Evolutionary conservation across 106 monocot genomes (phyloP).

Genomic region (Dioscorea alata): DNA sequence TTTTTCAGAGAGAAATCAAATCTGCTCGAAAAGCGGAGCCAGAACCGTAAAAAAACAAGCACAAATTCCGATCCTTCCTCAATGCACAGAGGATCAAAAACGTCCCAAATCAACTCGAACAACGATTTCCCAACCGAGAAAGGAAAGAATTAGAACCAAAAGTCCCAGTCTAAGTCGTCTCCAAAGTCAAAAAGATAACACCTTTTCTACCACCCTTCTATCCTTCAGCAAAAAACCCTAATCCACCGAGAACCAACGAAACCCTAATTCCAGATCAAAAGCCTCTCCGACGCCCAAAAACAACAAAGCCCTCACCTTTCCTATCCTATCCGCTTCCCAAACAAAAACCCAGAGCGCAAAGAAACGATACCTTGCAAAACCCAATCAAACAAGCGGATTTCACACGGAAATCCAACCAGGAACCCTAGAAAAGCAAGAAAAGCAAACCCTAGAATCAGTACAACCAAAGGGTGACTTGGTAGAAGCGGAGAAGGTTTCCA

Average conservation of each 20-base stretch:
- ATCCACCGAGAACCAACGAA: neutral
- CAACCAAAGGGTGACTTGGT: neutral
- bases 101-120: neutral
- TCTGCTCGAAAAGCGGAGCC: neutral
- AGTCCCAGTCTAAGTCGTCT: neutral
- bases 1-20: neutral
- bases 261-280: neutral
- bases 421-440: neutral
- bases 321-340: neutral
- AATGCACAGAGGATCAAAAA: neutral
- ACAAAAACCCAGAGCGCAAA: neutral
- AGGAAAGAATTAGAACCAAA: neutral
- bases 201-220: too few relatives aligned
- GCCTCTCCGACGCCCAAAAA: neutral
- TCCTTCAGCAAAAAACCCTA: neutral
- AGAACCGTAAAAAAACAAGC: neutral
- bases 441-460: neutral
- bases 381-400: neutral
- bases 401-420: neutral
- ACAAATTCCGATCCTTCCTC: neutral
- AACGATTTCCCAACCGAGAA: neutral
- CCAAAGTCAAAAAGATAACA: neutral
- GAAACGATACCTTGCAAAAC: neutral
- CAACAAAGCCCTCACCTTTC: neutral
- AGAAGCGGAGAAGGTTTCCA: neutral